Conservation (phyloP, 352 stramenopile genomes). For the Pythium monospermum region DNA sequence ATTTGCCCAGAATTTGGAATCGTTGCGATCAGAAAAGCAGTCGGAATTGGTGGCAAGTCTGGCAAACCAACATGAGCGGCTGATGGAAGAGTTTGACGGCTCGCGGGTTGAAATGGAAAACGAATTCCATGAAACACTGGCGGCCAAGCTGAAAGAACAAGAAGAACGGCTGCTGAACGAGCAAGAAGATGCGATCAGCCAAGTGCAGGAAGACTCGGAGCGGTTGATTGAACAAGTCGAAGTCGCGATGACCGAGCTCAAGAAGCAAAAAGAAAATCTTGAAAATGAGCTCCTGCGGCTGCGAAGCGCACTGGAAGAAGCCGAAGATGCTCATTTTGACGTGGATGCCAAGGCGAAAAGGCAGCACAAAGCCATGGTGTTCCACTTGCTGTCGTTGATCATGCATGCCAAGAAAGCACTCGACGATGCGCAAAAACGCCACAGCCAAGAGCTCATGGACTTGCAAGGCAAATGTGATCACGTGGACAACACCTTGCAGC, state of each 20-base stretch:
- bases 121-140: slow-evolving; percentile 26
- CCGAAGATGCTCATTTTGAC: slow-evolving; percentile 72
- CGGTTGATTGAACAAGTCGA: slow-evolving; percentile 76
- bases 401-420: slow-evolving; percentile 37
- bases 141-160: slow-evolving; percentile 36
- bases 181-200: slow-evolving; percentile 67
- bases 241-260: slow-evolving; percentile 58
- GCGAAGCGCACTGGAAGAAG: slow-evolving; percentile 55
- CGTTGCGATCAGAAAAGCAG: slow-evolving; percentile 5
- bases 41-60: slow-evolving; percentile 1
- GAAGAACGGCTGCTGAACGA: slow-evolving; percentile 40
- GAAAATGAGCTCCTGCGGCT: slow-evolving; percentile 51
- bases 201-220: slow-evolving; percentile 79
- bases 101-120: slow-evolving; percentile 28
- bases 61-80: slow-evolving; percentile 3
- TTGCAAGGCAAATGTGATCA: slow-evolving; percentile 16
- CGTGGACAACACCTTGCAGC: slow-evolving; percentile 22
- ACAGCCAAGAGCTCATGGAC: slow-evolving; percentile 19
- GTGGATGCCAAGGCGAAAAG: slow-evolving; percentile 47
- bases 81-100: slow-evolving; percentile 20
- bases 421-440: slow-evolving; percentile 10
- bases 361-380: slow-evolving; percentile 49
- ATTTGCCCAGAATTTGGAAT: slow-evolving; percentile 10
- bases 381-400: slow-evolving; percentile 44
- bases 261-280: slow-evolving; percentile 65